Evolutionary conservation across 768 basidiomycete genomes (phyloP).

Genomic region (Phlebiopsis flavidoalba): DNA sequence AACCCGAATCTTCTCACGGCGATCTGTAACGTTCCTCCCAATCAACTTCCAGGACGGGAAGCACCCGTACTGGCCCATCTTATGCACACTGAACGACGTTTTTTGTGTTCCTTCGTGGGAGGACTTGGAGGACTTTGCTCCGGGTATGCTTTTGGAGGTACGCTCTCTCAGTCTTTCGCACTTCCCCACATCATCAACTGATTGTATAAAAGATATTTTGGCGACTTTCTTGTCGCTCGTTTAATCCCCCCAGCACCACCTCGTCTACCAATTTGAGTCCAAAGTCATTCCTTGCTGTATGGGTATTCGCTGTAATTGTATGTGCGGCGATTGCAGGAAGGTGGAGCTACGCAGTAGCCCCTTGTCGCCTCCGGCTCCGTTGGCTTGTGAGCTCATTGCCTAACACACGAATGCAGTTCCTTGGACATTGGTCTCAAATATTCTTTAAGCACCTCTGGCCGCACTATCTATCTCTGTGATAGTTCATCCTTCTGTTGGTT

Average conservation of each 20-base stretch:
- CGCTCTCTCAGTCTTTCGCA: constrained; percentile 13
- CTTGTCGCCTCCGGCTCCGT: constrained; percentile 42
- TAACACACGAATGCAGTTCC: neutral
- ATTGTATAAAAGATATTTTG: constrained; percentile 37
- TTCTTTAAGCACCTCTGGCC: constrained; percentile 33
- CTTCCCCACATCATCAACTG: neutral
- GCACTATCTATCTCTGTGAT: constrained; percentile 50
- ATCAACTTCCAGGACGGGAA: constrained; percentile 23
- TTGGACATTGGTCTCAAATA: neutral
- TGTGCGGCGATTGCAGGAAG: constrained; percentile 49
- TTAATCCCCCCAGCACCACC: constrained; percentile 47
- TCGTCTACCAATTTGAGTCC: constrained; percentile 38
- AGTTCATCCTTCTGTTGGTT: constrained; percentile 46
- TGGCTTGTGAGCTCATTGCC: constrained; percentile 50
- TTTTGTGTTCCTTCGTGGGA: constrained; percentile 50
- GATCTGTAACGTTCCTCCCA: constrained; percentile 17
- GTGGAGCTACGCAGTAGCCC: constrained; percentile 48
- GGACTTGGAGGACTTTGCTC: constrained; percentile 57
- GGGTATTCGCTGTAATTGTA: constrained; percentile 47
- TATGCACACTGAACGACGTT: constrained; percentile 29
- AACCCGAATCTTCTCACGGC: constrained; percentile 54
- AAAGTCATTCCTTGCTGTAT: constrained; percentile 53
- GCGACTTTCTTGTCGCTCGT: constrained; percentile 58
- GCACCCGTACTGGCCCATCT: constrained; percentile 16
- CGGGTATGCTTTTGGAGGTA: constrained; percentile 60